phyloP scores from a whole-genome alignment of 208 protist genomes.

The Willaertia magna region DNA sequence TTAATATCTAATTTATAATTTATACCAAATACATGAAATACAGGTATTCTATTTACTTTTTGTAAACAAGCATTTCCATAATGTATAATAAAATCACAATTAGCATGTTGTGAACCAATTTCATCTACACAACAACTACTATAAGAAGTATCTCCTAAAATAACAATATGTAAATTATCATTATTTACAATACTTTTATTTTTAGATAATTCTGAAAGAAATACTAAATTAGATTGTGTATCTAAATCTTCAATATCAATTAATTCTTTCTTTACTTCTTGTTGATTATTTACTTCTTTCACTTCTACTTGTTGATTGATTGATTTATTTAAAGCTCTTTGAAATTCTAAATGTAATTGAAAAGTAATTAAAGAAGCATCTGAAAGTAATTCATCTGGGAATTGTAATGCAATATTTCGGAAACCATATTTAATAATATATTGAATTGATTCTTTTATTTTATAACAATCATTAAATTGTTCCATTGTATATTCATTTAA shows the following conservation, averaged over 20 bases:
- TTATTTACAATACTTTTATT: not conserved
- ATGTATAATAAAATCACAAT: constrained; percentile 62
- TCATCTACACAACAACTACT: constrained; percentile 73
- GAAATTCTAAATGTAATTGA: not conserved
- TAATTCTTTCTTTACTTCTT: not conserved
- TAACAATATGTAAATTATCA: not conserved
- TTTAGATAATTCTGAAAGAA: not conserved
- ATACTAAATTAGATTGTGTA: not conserved
- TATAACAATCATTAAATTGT: constrained; percentile 3
- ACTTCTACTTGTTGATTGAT: not conserved
- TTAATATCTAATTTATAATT: not conserved
- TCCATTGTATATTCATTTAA: not conserved
- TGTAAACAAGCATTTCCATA: constrained; percentile 65
- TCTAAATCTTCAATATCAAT: constrained; percentile 2
- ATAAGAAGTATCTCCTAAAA: constrained; percentile 69
- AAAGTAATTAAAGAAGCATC: constrained; percentile 47
- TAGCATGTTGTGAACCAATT: constrained; percentile 67
- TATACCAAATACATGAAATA: constrained; percentile 1
- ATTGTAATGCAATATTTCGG: constrained; percentile 57
- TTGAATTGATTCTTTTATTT: not conserved
- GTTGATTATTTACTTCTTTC: not conserved
- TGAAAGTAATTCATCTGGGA: constrained; percentile 60
- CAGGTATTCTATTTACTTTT: not conserved
- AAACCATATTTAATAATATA: constrained; percentile 16
- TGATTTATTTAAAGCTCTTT: not conserved